These are phyloP conservation scores for Corymbia calophylla DNA, from an alignment of 441 rosid species.

Conservation along the genomic window DNA sequence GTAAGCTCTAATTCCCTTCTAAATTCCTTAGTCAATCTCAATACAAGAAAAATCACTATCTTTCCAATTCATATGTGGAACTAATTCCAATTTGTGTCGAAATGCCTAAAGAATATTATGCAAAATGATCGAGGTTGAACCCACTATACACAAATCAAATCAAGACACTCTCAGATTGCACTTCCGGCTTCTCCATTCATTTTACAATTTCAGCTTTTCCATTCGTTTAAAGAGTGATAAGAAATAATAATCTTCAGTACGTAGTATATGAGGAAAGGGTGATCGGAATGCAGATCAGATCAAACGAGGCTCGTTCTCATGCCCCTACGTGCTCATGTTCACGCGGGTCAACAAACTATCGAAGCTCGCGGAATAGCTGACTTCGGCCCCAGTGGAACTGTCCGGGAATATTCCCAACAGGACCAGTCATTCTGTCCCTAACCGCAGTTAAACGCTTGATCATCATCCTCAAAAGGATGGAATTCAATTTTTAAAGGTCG, in stretches of 20 bases:
- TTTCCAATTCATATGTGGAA: neutral
- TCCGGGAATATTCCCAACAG: neutral
- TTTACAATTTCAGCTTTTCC: neutral
- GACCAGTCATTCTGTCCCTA: neutral
- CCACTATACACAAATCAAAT: neutral
- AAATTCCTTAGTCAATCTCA: neutral
- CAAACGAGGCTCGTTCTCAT: neutral
- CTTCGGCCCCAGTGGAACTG: neutral
- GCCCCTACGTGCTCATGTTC: neutral
- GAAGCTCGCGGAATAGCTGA: neutral
- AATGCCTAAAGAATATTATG: neutral
- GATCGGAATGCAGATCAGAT: neutral
- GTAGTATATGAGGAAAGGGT: neutral
- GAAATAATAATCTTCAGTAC: neutral
- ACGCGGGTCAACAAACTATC: neutral
- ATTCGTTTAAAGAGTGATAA: neutral
- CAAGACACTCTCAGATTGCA: neutral
- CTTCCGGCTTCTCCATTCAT: neutral
- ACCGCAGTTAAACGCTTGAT: too few species aligned
- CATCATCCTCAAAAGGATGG: too few species aligned
- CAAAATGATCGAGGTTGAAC: neutral
- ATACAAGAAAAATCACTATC: rapidly evolving
- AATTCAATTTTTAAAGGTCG: too few species aligned
- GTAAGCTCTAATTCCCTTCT: neutral
- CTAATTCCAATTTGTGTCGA: neutral